phyloP scores from a whole-genome alignment of 305 asterid genomes.

The Petunia hybrid region DNA sequence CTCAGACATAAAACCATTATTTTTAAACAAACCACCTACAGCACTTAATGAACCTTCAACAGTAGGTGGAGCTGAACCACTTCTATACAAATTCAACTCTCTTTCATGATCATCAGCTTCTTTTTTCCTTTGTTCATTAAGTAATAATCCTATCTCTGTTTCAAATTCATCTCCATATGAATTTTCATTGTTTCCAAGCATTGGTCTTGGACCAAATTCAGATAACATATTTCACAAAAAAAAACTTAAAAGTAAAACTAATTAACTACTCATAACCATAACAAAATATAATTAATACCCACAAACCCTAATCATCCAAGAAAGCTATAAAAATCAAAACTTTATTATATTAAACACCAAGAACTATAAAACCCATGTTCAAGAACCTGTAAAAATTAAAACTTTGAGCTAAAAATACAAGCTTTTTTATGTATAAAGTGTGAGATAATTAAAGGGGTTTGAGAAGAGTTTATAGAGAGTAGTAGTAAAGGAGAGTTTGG shows the following conservation, averaged over 20 bases:
- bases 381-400: constrained; percentile 40
- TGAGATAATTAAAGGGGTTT: constrained; percentile 2
- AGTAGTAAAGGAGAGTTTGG: constrained; percentile 4
- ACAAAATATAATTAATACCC: constrained; percentile 7
- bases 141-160: constrained; percentile 77
- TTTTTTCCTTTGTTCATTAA: constrained; percentile 79
- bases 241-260: constrained; percentile 25
- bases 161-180: constrained; percentile 91
- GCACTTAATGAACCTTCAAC: constrained; percentile 97
- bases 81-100: constrained; percentile 94
- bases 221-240: constrained; percentile 71
- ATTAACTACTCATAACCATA: constrained; percentile 44
- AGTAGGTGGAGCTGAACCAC: constrained; percentile 99
- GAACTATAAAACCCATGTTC: constrained; percentile 36
- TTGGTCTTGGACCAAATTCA: constrained; percentile 82
- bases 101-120: constrained; percentile 88
- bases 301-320: constrained; percentile 40
- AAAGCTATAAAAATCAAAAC: constrained; percentile 37
- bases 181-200: constrained; percentile 75
- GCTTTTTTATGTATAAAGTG: background rate
- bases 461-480: constrained; percentile 19
- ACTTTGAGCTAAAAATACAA: constrained; percentile 44
- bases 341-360: constrained; percentile 33
- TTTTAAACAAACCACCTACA: constrained; percentile 86
- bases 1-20: constrained; percentile 77